Evolutionary conservation across 2,329 filamentous ascomycete species (phyloP).

Genomic region (Fonsecaea nubica): DNA sequence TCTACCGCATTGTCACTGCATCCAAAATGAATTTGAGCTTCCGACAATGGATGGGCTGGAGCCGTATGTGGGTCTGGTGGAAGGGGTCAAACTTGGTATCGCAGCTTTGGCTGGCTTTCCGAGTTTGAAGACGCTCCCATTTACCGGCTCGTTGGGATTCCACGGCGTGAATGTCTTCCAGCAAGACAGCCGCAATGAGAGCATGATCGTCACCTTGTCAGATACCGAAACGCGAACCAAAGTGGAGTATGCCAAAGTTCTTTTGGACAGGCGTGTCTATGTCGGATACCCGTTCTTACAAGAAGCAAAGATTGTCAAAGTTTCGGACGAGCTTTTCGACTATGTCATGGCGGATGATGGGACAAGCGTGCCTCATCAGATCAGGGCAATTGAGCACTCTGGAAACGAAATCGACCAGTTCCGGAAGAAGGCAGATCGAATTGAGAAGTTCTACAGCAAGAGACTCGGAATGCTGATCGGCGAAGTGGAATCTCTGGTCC

Average conservation of each 20-base stretch:
- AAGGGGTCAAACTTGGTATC: conserved; percentile 80
- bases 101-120: conserved; percentile 93
- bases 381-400: conserved; percentile 73
- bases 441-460: conserved; percentile 89
- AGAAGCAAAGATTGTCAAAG: conserved; percentile 85
- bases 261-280: conserved; percentile 83
- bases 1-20: conserved; percentile 81
- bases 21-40: conserved; percentile 95
- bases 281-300: conserved; percentile 95
- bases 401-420: conserved; percentile 81
- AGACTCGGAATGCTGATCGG: conserved; percentile 87
- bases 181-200: conserved; percentile 93
- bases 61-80: conserved; percentile 80
- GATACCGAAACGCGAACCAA: conserved; percentile 75
- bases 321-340: conserved; percentile 92
- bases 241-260: conserved; percentile 74
- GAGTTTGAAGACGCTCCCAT: conserved; percentile 82
- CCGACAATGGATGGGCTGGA: conserved; percentile 90
- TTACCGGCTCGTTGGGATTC: conserved; percentile 80
- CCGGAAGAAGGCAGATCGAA: conserved; percentile 79
- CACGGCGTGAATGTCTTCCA: conserved; percentile 95
- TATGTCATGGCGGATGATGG: conserved; percentile 75
- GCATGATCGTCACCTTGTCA: conserved; percentile 85
- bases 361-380: conserved; percentile 65
- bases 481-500: conserved; percentile 83